Conservation (phyloP, 225 moss, liverwort and hornwort species). For the Marchantia paleacea region DNA sequence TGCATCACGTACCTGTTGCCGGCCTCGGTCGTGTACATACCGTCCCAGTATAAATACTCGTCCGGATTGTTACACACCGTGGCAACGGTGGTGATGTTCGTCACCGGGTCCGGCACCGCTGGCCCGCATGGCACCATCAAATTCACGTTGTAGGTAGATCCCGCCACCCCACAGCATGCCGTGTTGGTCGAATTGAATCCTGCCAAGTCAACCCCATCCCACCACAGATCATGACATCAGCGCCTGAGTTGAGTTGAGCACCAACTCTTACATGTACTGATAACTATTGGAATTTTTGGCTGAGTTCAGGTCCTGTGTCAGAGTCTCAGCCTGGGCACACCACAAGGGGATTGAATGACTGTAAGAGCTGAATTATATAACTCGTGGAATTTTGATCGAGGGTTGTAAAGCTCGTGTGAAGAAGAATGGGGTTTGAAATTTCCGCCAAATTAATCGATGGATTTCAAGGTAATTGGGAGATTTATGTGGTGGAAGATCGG, state of each 20-base stretch:
- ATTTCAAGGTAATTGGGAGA: too few species aligned
- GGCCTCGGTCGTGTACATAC: conserved; percentile 45
- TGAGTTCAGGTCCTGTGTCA: too few species aligned
- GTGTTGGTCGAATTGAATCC: conserved; percentile 33
- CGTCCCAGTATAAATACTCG: conserved; percentile 44
- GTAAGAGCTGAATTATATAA: too few species aligned
- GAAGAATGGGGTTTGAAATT: too few species aligned
- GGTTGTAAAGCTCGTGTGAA: too few species aligned
- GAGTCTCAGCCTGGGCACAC: too few species aligned
- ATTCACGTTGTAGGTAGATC: conserved; percentile 31
- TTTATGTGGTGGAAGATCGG: background rate
- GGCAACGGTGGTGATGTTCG: conserved; percentile 20
- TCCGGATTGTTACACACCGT: conserved; percentile 29
- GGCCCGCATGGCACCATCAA: conserved; percentile 40
- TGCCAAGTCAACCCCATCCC: conserved; percentile 10
- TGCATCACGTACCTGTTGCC: conserved; percentile 41
- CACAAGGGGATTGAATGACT: too few species aligned
- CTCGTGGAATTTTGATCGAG: too few species aligned
- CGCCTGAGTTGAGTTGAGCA: too few species aligned
- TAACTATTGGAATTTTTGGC: too few species aligned
- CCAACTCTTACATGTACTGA: too few species aligned
- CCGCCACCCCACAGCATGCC: conserved; percentile 47
- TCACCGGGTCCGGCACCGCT: conserved; percentile 26
- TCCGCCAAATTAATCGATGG: too few species aligned
- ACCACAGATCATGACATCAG: background rate